phyloP scores from a whole-genome alignment of 2,329 filamentous ascomycete species.

The Lanzia echinophila region DNA sequence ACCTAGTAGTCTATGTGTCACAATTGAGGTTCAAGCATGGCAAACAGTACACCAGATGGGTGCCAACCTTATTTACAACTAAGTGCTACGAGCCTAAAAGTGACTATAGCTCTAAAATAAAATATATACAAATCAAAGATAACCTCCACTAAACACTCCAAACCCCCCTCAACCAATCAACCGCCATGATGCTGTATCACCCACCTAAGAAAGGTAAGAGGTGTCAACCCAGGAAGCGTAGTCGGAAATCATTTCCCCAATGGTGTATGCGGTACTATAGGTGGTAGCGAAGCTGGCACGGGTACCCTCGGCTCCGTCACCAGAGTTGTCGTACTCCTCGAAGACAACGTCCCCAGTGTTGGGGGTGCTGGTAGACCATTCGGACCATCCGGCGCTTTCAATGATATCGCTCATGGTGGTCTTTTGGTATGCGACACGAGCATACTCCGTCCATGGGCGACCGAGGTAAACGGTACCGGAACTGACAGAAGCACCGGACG shows the following conservation, averaged over 20 bases:
- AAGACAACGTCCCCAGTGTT: constrained; percentile 43
- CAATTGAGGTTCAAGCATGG: too few relatives aligned
- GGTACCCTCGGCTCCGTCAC: constrained; percentile 42
- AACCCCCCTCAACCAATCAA: neutral
- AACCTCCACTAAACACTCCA: neutral
- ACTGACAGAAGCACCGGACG: constrained; percentile 32
- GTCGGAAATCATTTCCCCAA: constrained; percentile 40
- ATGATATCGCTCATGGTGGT: constrained; percentile 43
- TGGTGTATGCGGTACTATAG: constrained; percentile 35
- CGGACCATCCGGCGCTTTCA: constrained; percentile 43
- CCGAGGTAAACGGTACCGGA: constrained; percentile 43
- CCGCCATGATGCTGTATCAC: neutral
- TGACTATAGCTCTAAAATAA: neutral
- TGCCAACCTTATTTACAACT: neutral
- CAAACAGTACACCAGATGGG: too few relatives aligned
- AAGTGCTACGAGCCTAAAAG: neutral
- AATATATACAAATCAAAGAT: neutral
- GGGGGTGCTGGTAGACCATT: constrained; percentile 38
- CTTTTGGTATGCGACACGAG: constrained; percentile 45
- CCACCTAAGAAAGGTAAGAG: constrained; percentile 31
- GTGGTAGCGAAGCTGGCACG: constrained; percentile 41
- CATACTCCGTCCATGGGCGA: constrained; percentile 45
- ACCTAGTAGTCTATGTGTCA: too few relatives aligned
- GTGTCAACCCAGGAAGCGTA: constrained; percentile 40
- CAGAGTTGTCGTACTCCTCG: constrained; percentile 48